Evolutionary conservation across 73 alveolate genomes (phyloP).

Genomic region (Halteria grandinella): DNA sequence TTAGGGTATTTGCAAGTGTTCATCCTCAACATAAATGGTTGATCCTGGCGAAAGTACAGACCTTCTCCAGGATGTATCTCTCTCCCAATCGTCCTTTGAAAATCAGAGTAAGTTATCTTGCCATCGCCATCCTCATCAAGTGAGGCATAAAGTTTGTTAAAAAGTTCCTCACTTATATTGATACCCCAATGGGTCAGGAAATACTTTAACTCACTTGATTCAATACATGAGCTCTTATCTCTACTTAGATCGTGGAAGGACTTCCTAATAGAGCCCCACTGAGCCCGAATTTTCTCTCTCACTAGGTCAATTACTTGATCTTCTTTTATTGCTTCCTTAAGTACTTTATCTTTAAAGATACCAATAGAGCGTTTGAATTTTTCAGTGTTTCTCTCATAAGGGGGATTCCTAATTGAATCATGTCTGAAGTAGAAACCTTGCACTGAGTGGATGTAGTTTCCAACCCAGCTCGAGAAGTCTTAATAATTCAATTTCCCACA

Average conservation of each 20-base stretch:
- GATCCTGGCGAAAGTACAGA: slow-evolving; percentile 36
- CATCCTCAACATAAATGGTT: neutral
- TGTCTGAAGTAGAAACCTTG: slow-evolving; percentile 58
- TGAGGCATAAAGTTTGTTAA: neutral
- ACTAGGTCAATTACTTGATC: neutral
- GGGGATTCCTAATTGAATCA: slow-evolving; percentile 49
- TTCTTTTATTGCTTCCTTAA: neutral
- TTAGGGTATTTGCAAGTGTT: slow-evolving; percentile 21
- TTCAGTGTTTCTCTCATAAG: slow-evolving; percentile 20
- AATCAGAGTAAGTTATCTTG: slow-evolving; percentile 25
- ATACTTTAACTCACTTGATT: neutral
- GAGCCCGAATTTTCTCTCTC: slow-evolving; percentile 4
- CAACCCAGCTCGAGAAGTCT: slow-evolving; percentile 57
- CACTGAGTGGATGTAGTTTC: slow-evolving; percentile 48
- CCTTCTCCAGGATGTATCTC: slow-evolving; percentile 56
- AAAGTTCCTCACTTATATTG: neutral
- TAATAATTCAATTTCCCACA: slow-evolving; percentile 28
- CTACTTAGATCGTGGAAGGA: slow-evolving; percentile 41
- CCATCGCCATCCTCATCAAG: slow-evolving; percentile 55
- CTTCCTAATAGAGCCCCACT: slow-evolving; percentile 51
- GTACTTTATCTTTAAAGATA: neutral
- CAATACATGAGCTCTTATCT: slow-evolving; percentile 17
- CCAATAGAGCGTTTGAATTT: neutral
- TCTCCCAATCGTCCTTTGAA: slow-evolving; percentile 22
- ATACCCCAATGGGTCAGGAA: slow-evolving; percentile 46